Evolutionary conservation across 176 grass and related monocot genomes (phyloP).

Genomic region (Eragrostis curvula): DNA sequence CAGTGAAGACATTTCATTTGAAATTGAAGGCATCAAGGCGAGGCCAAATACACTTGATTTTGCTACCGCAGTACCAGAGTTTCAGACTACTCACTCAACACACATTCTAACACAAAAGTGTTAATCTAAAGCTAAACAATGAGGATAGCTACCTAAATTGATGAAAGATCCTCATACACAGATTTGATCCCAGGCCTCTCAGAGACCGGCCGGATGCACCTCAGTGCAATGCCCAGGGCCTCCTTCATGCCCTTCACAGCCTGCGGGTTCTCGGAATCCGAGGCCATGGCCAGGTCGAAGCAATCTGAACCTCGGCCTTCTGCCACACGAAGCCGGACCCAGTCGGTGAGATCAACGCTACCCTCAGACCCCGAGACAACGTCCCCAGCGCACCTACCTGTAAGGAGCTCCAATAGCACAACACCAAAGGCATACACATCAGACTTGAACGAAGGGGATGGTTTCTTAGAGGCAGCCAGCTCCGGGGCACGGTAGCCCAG

Average conservation of each 20-base stretch:
- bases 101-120: slow-evolving; percentile 38
- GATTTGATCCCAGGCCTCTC: slow-evolving; percentile 95
- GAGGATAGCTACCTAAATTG: slow-evolving; percentile 61
- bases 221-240: slow-evolving; percentile 84
- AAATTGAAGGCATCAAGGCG: slow-evolving; percentile 68
- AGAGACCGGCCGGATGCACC: slow-evolving; percentile 79
- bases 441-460: slow-evolving; percentile 82
- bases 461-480: slow-evolving; percentile 85
- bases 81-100: slow-evolving; percentile 37
- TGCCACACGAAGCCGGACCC: slow-evolving; percentile 78
- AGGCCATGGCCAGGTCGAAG: slow-evolving; percentile 70
- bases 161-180: slow-evolving; percentile 97
- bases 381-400: slow-evolving; percentile 73
- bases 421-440: slow-evolving; percentile 93
- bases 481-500: slow-evolving; percentile 92
- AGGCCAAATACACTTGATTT: slow-evolving; percentile 58
- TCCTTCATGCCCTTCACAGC: slow-evolving; percentile 87
- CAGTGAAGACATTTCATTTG: slow-evolving; percentile 40
- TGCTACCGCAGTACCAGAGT: slow-evolving; percentile 34
- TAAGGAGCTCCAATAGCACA: slow-evolving; percentile 79
- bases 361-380: slow-evolving; percentile 65
- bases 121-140: slow-evolving; percentile 42
- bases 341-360: slow-evolving; percentile 71
- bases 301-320: slow-evolving; percentile 78
- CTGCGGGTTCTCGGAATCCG: slow-evolving; percentile 60